Evolutionary conservation across 1,284 basidiomycete species (phyloP), one percentile per base, ranked within the genome.

Genomic region (Moesziomyces sp.): DNA sequence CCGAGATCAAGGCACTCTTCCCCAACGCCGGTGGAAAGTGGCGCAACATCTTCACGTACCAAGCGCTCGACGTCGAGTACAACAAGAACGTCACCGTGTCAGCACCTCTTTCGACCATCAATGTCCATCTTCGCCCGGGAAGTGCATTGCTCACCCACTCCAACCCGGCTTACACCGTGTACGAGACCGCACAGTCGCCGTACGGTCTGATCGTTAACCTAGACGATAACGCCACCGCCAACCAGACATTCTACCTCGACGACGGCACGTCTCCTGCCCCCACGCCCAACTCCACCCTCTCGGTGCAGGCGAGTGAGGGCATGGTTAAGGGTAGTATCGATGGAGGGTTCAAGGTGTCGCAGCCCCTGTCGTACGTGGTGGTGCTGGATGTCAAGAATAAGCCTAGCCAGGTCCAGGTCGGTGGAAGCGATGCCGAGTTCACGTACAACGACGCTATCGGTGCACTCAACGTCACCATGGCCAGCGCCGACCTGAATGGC

Each of bases 31-130:
- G 69, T 4, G 74, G 76, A 7, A 65, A 56, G 59, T 93, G 90
- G 91, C 87, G 90, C 55, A 91, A 92, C 83, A 91, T 90, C 88
- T 92, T 89, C 84, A 91, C 89, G 0, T 90, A 91, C 76, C 85
- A 87, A 38, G 86, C 86, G 9, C 43, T 87, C 88, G 44, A 84
- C 86, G 68, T 84, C 82, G 80, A 84, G 8, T 50, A 79, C 11
- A 85, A 86, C 21, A 78, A 75, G 21, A 86, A 86, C 63, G 87
- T 86, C 1, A 87, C 87, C 5, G 86, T 91, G 18, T 65, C 57
- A 0, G 78, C 78, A 6, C 57, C 58, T 0, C 60, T 78, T 4
- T 46, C 44, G 87, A 71, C 57, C 1, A 78, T 79, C 74, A 76
- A 78, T 47, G 76, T 78, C 3, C 78, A 79, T 43, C 54, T 68